Conservation (phyloP, 495 filamentous ascomycete species). For the Penicillium turbatum region DNA sequence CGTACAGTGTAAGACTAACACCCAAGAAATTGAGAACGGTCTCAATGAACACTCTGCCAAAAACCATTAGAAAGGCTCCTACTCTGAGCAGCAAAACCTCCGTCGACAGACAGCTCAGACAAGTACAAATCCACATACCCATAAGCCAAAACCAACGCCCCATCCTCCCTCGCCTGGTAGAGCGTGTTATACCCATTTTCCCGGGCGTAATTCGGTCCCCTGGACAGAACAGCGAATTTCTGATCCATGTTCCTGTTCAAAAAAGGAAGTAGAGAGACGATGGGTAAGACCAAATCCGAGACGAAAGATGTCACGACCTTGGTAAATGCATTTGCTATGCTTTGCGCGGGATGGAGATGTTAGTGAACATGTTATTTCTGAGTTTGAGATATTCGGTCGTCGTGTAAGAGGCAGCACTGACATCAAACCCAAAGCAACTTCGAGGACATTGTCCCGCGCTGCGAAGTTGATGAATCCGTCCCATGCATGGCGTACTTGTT, state of each 20-base stretch:
- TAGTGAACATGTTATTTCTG: neutral
- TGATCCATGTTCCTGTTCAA: conserved; percentile 68
- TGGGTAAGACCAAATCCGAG: conserved; percentile 63
- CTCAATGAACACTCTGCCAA: conserved; percentile 57
- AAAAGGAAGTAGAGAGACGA: conserved; percentile 64
- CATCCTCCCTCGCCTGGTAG: conserved; percentile 62
- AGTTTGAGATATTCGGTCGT: neutral
- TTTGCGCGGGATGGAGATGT: conserved; percentile 18
- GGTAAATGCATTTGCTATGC: conserved; percentile 69
- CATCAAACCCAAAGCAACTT: conserved; percentile 75
- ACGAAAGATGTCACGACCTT: conserved; percentile 69
- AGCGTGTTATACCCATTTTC: conserved; percentile 63
- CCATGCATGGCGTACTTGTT: conserved; percentile 44
- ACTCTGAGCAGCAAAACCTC: no score
- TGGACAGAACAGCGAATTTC: conserved; percentile 64
- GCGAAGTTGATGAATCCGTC: conserved; percentile 66
- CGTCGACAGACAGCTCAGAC: no score
- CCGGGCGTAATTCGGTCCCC: conserved; percentile 47
- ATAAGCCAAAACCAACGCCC: conserved; percentile 67
- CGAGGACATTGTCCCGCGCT: conserved; percentile 68
- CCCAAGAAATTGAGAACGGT: conserved; percentile 61
- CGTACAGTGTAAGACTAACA: conserved; percentile 62
- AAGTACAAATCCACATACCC: conserved; percentile 43
- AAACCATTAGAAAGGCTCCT: neutral
- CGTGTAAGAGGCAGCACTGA: conserved; percentile 20